Base-by-base conservation (phyloP, 202 grass and related monocot genomes). In the Setaria italica region DNA sequence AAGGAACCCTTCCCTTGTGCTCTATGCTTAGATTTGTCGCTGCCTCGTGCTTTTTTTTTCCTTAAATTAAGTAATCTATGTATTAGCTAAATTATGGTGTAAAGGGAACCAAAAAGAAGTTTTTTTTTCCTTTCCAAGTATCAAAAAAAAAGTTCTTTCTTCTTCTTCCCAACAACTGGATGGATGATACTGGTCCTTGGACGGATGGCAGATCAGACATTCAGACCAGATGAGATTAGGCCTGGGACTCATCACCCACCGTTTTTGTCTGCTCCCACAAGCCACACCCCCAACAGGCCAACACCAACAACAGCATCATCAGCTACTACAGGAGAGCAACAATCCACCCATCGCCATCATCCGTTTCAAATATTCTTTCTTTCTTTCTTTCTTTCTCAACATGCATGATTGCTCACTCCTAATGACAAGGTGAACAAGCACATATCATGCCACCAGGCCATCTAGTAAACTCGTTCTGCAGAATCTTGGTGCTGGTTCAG, bases 171-270 rank as follows among this genome's bases (percentile, higher is more conserved):
- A 82, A 75, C 80, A 69, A 80, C 60, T 13, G 33, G 70, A 83
- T 84, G 67, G 76, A 83, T 84, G 67, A 33, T 79, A 6, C 3
- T 53, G 16, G 51, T 5, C 21, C 35, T 15, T 13, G 0, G 8
- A 57, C 4, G 11, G n/a, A 71, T 48, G 42, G 39, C 20, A 25
- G 25, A 25, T 25, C 25, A 21, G 39, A 70, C 25, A 25, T 25
- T 70, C 37, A 62, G 59, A 62, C 25, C 59, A 14, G 19, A 89
- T 80, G 41, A 32, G 82, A 68, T 62, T 57, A 70, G 58, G 67
- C 48, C 11, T 76, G 13, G 45, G 85, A 80, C 75, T 87, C 19
- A 30, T 76, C 85, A 76, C 89, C 85, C 35, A 77, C 80, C 76
- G 29, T 39, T 55, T 54, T 87, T 62, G 74, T 83, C 79, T 55